phyloP scores from a whole-genome alignment of 2,329 filamentous ascomycete genomes.

The Paecilomyces dactylethromorphus region DNA sequence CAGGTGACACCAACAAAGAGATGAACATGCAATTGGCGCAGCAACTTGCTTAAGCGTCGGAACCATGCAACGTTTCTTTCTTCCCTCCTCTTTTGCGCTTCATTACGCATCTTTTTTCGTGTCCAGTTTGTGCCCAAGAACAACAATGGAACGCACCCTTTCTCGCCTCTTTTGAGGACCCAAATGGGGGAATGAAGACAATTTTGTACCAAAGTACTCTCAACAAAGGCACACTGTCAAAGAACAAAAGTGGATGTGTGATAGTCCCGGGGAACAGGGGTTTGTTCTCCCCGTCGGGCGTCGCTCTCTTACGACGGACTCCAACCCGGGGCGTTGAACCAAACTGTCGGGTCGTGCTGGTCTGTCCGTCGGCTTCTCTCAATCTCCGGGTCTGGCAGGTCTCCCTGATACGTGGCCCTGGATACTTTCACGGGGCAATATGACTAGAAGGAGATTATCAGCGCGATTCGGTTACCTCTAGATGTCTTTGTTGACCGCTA shows the following conservation, averaged over 20 bases:
- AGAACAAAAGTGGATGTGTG: neutral
- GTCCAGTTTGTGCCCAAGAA: neutral
- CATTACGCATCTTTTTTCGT: neutral
- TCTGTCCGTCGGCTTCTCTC: neutral
- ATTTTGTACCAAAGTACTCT: neutral
- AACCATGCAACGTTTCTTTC: neutral
- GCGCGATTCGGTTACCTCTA: neutral
- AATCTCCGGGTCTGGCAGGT: neutral
- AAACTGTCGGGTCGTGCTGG: neutral
- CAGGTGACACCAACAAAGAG: neutral
- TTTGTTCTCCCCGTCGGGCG: neutral
- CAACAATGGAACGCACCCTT: neutral
- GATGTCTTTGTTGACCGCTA: neutral
- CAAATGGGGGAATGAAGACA: neutral
- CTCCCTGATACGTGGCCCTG: neutral
- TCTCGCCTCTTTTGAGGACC: neutral
- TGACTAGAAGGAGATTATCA: neutral
- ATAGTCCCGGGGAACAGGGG: neutral
- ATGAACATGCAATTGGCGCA: neutral
- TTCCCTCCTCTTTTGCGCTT: neutral
- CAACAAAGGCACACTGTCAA: neutral
- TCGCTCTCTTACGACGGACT: neutral
- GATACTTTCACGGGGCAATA: neutral
- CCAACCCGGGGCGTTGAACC: neutral
- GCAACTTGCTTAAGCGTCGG: neutral